Base-by-base conservation (phyloP, 2,329 filamentous ascomycete species). In the Penicillium sp. region DNA sequence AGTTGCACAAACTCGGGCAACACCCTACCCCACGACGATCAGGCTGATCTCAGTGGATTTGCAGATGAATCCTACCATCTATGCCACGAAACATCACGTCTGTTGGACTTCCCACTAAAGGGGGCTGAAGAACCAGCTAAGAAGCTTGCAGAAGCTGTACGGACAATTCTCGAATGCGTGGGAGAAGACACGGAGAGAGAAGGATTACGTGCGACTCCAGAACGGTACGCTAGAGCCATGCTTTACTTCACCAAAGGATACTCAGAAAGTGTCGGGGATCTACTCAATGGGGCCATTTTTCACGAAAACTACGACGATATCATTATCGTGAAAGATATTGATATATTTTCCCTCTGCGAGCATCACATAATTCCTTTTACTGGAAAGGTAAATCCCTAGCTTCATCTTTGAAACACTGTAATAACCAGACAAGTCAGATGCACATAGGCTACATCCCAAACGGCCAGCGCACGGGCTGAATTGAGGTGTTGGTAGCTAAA, bases 371-470 rank as follows among this genome's bases (percentile, higher is more conserved):
- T 98, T 8, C 93, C 93, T 1, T 98, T 98, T 63, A 91, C 82
- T 2, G 93, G 93, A 62, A 97, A 95, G 81, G 88, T 90, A 75
- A 52, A 13, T 13, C 26, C n/a, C 13, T 42, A 27, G 39, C 34
- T 36, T 35, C 34, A 13, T 41, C 5, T 9, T 28, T 43, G 8
- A 27, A 7, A 40, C 37, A 45, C 42, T 1, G 24, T 49, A 34
- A 47, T 59, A 37, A 59, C 47, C 7, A 45, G 27, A 27, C 48
- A 26, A 48, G 46, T 46, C 56, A 94, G 88, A 96, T 97, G 88
- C 93, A 98, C 73, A 97, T 98, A 60, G 93, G 90, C 49, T 98
- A 98, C 71, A 97, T 98, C 54, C 93, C 93, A 26, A 83, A 85
- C 62, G 82, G 89, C 66, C 84, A 32, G 9, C 28, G 9, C 28